A percentile compares a stretch with the other conserved stretches of the same genome.
These are phyloP conservation scores for Orobanche coerulescens DNA, from an alignment of 257 asterid genomes.

Conservation along the genomic window DNA sequence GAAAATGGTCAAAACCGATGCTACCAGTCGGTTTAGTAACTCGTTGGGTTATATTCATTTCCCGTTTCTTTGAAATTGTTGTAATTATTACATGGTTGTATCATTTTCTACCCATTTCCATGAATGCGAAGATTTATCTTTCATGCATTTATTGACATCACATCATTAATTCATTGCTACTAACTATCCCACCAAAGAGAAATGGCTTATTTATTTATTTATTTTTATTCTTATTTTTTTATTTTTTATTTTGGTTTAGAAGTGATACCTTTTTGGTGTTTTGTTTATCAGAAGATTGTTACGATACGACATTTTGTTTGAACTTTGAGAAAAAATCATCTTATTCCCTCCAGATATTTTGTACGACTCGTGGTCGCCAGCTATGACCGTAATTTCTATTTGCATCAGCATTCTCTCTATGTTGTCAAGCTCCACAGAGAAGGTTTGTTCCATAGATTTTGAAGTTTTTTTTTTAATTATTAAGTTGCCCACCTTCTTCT, in stretches of 20 bases:
- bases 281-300: background rate
- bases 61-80: background rate
- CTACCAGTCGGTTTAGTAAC: no score
- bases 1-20: no score
- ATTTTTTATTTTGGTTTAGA: background rate
- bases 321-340: background rate
- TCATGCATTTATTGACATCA: no score
- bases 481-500: background rate
- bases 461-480: background rate
- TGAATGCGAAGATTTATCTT: no score
- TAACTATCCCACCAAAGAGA: no score
- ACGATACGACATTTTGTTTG: background rate
- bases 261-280: no score
- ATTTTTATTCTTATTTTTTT: no score
- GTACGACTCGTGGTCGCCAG: conserved; percentile 91
- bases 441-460: conserved; percentile 33
- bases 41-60: background rate
- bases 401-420: conserved; percentile 87
- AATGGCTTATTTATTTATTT: background rate
- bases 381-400: conserved; percentile 78
- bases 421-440: conserved; percentile 73
- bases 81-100: background rate
- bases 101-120: background rate
- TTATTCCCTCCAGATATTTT: conserved; percentile 45
- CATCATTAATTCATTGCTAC: background rate